These are phyloP conservation scores for Exophiala oligosperma DNA, from an alignment of 2,329 filamentous ascomycete genomes.

Conservation along the genomic window DNA sequence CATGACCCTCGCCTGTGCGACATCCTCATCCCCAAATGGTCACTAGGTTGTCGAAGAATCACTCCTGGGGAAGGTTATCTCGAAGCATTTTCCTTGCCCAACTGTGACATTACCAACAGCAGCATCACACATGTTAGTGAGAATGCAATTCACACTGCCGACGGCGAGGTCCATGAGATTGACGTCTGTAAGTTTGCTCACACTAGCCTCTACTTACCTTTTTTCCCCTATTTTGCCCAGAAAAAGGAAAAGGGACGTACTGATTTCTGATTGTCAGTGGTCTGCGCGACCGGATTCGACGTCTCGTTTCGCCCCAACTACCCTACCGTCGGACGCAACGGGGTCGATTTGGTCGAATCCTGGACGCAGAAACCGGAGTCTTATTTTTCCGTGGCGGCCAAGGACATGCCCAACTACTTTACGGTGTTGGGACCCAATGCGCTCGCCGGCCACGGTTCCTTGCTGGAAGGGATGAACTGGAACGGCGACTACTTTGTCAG, in stretches of 20 bases:
- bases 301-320: conserved; percentile 44
- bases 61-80: conserved; percentile 32
- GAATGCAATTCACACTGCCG: conserved; percentile 33
- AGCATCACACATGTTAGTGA: conserved; percentile 36
- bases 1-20: conserved; percentile 29
- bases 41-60: conserved; percentile 25
- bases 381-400: conserved; percentile 30
- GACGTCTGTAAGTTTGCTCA: conserved; percentile 25
- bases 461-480: conserved; percentile 30
- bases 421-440: conserved; percentile 33
- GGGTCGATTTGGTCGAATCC: conserved; percentile 42
- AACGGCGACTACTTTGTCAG: conserved; percentile 33
- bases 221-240: neutral
- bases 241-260: neutral
- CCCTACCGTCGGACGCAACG: conserved; percentile 38
- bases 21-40: conserved; percentile 32
- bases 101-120: conserved; percentile 31
- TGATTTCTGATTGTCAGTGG: conserved; percentile 2
- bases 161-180: conserved; percentile 32
- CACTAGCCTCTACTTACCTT: neutral
- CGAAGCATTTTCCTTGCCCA: conserved; percentile 32
- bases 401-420: conserved; percentile 37
- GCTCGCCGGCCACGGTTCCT: conserved; percentile 33
- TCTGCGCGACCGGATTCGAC: conserved; percentile 32
- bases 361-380: conserved; percentile 39